Percentiles rank a stretch among this genome's conserved stretches.
Conservation (phyloP, 2,329 filamentous ascomycete species). For the Phialocephala subalpina region DNA sequence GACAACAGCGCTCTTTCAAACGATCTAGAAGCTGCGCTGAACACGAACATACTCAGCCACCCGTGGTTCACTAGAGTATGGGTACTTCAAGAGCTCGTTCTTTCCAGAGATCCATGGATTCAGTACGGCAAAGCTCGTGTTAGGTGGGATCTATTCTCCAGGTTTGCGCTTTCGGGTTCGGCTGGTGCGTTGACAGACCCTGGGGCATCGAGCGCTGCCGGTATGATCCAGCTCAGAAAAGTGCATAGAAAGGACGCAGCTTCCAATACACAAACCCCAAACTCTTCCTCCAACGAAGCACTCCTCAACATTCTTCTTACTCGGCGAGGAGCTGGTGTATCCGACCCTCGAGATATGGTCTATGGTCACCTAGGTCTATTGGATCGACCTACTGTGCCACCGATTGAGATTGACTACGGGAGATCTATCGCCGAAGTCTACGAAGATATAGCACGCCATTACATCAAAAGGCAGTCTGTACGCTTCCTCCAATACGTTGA, state of each 20-base stretch:
- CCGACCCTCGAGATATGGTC: constrained; percentile 18
- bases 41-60: constrained; percentile 37
- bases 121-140: constrained; percentile 11
- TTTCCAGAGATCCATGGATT: constrained; percentile 17
- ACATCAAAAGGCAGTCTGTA: not conserved
- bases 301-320: constrained; percentile 5
- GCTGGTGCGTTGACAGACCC: not conserved
- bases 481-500: not conserved
- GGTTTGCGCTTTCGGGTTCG: not conserved
- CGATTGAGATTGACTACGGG: constrained; percentile 3
- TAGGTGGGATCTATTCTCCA: constrained; percentile 12
- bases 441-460: not conserved
- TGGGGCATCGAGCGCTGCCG: not conserved
- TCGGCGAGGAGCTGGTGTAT: constrained; percentile 10
- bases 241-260: not conserved
- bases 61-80: constrained; percentile 48
- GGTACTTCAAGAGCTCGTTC: constrained; percentile 47
- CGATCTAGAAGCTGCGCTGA: not conserved
- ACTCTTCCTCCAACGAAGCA: not conserved
- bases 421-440: constrained; percentile 10
- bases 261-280: not conserved
- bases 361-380: constrained; percentile 14
- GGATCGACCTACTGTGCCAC: not conserved
- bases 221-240: constrained; percentile 1
- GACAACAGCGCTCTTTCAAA: not conserved